Conservation (phyloP, 1,284 basidiomycete genomes). For the Papiliotrema fonsecae region DNA sequence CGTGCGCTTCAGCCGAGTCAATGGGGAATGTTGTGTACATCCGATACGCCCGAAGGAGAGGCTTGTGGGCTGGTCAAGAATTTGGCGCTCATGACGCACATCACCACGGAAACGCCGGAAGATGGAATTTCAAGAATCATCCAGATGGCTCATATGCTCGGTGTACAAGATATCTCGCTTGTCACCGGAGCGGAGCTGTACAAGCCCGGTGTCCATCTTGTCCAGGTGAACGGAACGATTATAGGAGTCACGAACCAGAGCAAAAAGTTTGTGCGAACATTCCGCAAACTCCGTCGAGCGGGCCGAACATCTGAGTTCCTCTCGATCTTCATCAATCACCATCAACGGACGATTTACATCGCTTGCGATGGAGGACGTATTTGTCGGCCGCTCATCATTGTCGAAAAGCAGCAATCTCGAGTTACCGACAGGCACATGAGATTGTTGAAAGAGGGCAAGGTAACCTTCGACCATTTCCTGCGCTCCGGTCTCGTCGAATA, state of each 20-base stretch:
- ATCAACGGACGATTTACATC: constrained; percentile 92
- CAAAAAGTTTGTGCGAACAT: constrained; percentile 77
- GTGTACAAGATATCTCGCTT: constrained; percentile 92
- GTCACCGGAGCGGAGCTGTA: constrained; percentile 96
- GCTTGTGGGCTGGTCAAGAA: constrained; percentile 99
- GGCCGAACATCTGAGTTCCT: constrained; percentile 95
- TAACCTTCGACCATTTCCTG: constrained; percentile 93
- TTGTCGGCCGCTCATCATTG: constrained; percentile 97
- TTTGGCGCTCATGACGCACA: constrained; percentile 98
- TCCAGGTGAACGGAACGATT: constrained; percentile 95
- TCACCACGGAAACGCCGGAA: constrained; percentile 98
- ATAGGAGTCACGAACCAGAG: constrained; percentile 89
- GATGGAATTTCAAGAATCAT: constrained; percentile 92
- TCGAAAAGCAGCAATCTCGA: constrained; percentile 73
- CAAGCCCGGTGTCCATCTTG: constrained; percentile 81
- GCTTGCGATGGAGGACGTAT: constrained; percentile 97
- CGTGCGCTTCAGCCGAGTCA: constrained; percentile 96
- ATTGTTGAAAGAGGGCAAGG: constrained; percentile 72
- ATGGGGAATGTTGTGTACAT: constrained; percentile 98
- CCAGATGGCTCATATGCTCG: constrained; percentile 84
- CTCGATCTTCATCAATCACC: constrained; percentile 92
- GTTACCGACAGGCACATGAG: constrained; percentile 77
- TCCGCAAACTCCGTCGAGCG: constrained; percentile 86
- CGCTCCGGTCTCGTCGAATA: constrained; percentile 97
- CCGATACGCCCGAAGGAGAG: constrained; percentile 99